Conservation (phyloP, 352 stramenopile species). For the Phytophthora syringae region DNA sequence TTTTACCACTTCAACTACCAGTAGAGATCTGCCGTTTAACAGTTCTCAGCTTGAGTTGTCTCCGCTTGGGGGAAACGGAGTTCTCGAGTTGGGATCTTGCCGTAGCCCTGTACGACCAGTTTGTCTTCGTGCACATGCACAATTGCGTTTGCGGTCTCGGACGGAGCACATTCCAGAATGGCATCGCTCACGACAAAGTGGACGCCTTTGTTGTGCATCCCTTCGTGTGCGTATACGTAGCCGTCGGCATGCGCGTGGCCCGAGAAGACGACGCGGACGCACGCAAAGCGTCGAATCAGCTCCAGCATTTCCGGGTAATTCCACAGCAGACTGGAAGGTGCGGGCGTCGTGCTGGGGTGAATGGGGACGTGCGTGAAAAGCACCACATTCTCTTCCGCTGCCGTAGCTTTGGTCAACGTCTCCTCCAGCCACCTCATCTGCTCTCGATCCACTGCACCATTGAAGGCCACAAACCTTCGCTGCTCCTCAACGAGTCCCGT, state of each 20-base stretch:
- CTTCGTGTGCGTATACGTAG: conserved; percentile 47
- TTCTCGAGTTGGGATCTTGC: conserved; percentile 65
- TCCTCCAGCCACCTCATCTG: conserved; percentile 69
- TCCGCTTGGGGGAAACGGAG: conserved; percentile 43
- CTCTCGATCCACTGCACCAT: conserved; percentile 63
- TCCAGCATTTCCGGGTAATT: conserved; percentile 77
- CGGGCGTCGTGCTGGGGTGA: conserved; percentile 46
- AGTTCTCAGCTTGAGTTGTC: background rate
- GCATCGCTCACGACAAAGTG: conserved; percentile 78
- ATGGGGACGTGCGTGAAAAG: conserved; percentile 81
- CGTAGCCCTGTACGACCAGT: conserved; percentile 60
- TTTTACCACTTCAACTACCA: conserved; percentile 27
- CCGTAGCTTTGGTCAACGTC: conserved; percentile 39
- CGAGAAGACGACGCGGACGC: conserved; percentile 72
- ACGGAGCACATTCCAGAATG: conserved; percentile 68
- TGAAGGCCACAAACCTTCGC: conserved; percentile 79
- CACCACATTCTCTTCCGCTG: conserved; percentile 56
- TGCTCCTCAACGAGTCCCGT: conserved; percentile 47
- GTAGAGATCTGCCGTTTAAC: too few species aligned
- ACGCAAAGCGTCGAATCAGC: conserved; percentile 45
- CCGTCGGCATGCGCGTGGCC: conserved; percentile 74
- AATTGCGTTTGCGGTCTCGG: conserved; percentile 65
- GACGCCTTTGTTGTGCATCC: conserved; percentile 47
- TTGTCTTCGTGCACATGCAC: conserved; percentile 65
- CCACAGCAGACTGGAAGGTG: conserved; percentile 66